A percentile compares a stretch with the other conserved stretches of the same genome.
phyloP scores from a whole-genome alignment of 2,329 filamentous ascomycete species.

The Fusarium chlamydosporum region DNA sequence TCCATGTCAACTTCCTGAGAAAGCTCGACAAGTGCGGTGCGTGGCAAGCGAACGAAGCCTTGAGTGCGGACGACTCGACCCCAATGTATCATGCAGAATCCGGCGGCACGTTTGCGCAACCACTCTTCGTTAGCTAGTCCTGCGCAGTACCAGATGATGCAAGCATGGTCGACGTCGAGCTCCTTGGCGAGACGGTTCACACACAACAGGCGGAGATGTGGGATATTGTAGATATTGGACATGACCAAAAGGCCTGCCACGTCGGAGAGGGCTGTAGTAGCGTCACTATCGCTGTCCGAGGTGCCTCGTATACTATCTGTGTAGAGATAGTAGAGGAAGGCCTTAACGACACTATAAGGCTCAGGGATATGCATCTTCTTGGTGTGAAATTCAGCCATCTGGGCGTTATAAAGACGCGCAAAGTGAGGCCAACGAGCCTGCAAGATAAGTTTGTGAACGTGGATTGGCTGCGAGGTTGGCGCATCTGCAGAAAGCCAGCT shows the following conservation, averaged over 20 bases:
- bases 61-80: slow-evolving; percentile 91
- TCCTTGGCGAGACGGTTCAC: slow-evolving; percentile 92
- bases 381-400: slow-evolving; percentile 98
- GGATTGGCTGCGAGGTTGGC: slow-evolving; percentile 83
- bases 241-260: slow-evolving; percentile 96
- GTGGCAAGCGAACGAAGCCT: slow-evolving; percentile 85
- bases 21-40: slow-evolving; percentile 86
- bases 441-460: slow-evolving; percentile 94
- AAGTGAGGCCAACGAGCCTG: slow-evolving; percentile 98
- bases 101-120: slow-evolving; percentile 88
- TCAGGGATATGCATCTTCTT: slow-evolving; percentile 99
- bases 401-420: slow-evolving; percentile 87
- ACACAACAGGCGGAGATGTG: slow-evolving; percentile 89
- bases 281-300: slow-evolving; percentile 70
- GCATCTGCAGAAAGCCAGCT: slow-evolving; percentile 73
- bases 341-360: slow-evolving; percentile 92
- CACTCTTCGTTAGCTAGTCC: slow-evolving; percentile 92
- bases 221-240: slow-evolving; percentile 98
- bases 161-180: slow-evolving; percentile 93
- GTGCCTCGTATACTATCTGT: slow-evolving; percentile 85
- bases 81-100: slow-evolving; percentile 94
- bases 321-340: slow-evolving; percentile 96
- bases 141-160: slow-evolving; percentile 95
- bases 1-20: slow-evolving; percentile 95
- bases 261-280: slow-evolving; percentile 83